Base-by-base conservation (phyloP, 495 filamentous ascomycete species). In the Podospora appendiculata region DNA sequence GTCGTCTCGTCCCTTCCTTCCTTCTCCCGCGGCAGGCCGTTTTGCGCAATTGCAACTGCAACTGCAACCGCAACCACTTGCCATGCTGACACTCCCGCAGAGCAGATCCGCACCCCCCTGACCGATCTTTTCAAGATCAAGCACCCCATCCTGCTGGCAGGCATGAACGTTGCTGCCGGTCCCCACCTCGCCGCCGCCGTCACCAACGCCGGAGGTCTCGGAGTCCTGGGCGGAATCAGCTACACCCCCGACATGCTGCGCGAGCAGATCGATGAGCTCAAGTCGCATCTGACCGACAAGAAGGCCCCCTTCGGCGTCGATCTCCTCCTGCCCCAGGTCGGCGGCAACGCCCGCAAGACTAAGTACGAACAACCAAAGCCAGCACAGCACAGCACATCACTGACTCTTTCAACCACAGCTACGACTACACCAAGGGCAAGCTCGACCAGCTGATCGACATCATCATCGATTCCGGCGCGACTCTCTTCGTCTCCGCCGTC, bases 371-470 rank as follows among this genome's bases (percentile, higher is more conserved):
- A 1, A n/a, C 32, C 13, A 32, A 46, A 25, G 34, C 5, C 10
- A 40, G 8, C 25, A 13, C 9, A 7, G 12, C 8, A 25, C 41
- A 10, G 39, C 47, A 34, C 13, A 6, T 1, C 14, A 34, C 3
- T 8, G 8, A 17, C 44, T 40, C 55, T 48, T 18, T 18, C 34
- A 38, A 44, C 46, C 12, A n/a, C 63, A 96, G 93, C 81, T 95
- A 98, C 73, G 93, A 98, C 73, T 98, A 98, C 79, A 98, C 93
- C 64, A 96, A 98, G 76, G 93, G 93, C 66, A 97, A 97, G 77
- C 87, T 98, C 47, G 77, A 89, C 69, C 85, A 94, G 64, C 81
- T 98, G 41, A 73, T 95, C 68, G 84, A 89, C 67, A 90, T 95
- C 59, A 86, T 96, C 71, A 95, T 98, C 72, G 84, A 90, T 63